Percentiles rank a stretch among this genome's conserved stretches.
phyloP scores from a whole-genome alignment of 371 early-diverging fungal species.

The Rhizomucor pusillus region DNA sequence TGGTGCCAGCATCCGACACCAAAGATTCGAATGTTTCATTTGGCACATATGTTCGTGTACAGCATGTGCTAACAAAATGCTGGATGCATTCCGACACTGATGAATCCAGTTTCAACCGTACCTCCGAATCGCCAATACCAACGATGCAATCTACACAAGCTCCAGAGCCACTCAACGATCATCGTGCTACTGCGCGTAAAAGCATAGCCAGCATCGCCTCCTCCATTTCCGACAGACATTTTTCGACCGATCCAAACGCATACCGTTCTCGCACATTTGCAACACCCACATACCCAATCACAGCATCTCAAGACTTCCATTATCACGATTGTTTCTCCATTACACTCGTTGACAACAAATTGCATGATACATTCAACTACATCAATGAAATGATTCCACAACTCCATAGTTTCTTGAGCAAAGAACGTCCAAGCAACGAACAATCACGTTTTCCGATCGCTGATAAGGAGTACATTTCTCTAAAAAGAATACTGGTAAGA shows the following conservation, averaged over 20 bases:
- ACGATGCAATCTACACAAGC: slow-evolving; percentile 15
- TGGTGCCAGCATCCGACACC: slow-evolving; percentile 30
- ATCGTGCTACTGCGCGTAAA: neutral
- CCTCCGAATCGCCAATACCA: slow-evolving; percentile 9
- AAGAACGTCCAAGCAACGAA: slow-evolving; percentile 6
- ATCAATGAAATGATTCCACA: slow-evolving; percentile 35
- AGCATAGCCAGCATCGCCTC: neutral
- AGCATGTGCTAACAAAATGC: slow-evolving; percentile 45
- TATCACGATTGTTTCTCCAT: slow-evolving; percentile 47
- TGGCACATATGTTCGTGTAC: slow-evolving; percentile 44
- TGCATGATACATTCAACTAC: slow-evolving; percentile 29
- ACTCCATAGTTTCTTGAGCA: slow-evolving; percentile 24
- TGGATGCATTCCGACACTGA: slow-evolving; percentile 47
- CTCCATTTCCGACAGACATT: slow-evolving; percentile 5
- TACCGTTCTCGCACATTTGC: neutral
- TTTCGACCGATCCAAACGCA: slow-evolving; percentile 7
- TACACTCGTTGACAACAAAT: slow-evolving; percentile 24
- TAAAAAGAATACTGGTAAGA: slow-evolving; percentile 24
- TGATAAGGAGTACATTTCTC: slow-evolving; percentile 13
- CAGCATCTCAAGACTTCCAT: slow-evolving; percentile 33
- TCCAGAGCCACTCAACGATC: slow-evolving; percentile 6
- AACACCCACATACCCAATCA: slow-evolving; percentile 12
- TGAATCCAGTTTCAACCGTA: slow-evolving; percentile 8
- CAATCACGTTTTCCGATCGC: slow-evolving; percentile 22
- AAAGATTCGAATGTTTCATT: slow-evolving; percentile 17